Evolutionary conservation across 148 eudicot genomes (phyloP).

Genomic region (Pouteria glomerata): DNA sequence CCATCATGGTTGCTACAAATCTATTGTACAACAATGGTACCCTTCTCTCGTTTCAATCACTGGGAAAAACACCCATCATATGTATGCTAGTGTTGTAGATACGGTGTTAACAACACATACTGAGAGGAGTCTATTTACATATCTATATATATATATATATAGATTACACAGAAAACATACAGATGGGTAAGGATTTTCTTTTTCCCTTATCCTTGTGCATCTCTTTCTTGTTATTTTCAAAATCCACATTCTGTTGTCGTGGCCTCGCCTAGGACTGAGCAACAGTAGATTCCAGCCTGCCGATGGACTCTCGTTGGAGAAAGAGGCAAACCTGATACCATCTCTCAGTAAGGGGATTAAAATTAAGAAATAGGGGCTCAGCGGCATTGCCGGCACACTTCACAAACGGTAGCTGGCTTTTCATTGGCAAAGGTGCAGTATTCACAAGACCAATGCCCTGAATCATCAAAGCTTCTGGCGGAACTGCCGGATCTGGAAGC

Average conservation of each 20-base stretch:
- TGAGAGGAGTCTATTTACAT: too few relatives aligned
- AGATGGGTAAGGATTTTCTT: too few relatives aligned
- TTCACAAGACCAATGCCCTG: constrained; percentile 74
- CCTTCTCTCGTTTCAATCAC: too few relatives aligned
- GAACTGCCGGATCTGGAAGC: constrained; percentile 57
- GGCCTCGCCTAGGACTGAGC: neutral
- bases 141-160: too few relatives aligned
- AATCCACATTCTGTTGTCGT: neutral
- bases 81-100: too few relatives aligned
- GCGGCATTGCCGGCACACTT: constrained; percentile 70
- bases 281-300: neutral
- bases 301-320: neutral
- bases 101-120: too few relatives aligned
- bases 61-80: too few relatives aligned
- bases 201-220: too few relatives aligned
- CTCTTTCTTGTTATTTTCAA: neutral
- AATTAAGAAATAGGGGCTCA: too few relatives aligned
- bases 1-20: too few relatives aligned
- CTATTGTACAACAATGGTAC: too few relatives aligned
- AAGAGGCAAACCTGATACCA: neutral
- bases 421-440: constrained; percentile 77
- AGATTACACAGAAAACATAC: too few relatives aligned
- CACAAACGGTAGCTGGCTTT: constrained; percentile 45
- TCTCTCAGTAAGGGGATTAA: neutral
- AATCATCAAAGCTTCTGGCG: constrained; percentile 49